These are phyloP conservation scores for Ophiostoma montium DNA, from an alignment of 2,329 filamentous ascomycete species.

Conservation along the genomic window DNA sequence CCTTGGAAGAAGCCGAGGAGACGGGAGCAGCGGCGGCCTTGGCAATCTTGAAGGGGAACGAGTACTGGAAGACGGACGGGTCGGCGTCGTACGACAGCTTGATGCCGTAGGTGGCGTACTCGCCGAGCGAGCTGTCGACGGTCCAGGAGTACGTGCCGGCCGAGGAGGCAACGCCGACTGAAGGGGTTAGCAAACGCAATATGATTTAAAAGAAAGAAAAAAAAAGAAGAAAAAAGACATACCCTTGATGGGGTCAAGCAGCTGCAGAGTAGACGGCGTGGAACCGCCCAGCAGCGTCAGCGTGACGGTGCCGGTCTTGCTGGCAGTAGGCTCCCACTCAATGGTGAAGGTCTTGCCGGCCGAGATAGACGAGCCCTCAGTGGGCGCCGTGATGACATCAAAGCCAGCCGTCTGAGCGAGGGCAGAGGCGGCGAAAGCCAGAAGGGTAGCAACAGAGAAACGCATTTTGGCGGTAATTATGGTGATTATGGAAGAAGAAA, in stretches of 20 bases:
- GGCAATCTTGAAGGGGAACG: constrained; percentile 42
- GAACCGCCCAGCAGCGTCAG: constrained; percentile 42
- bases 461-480: constrained; percentile 31
- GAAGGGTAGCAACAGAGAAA: constrained; percentile 33
- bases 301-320: constrained; percentile 30
- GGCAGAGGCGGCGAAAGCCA: constrained; percentile 37
- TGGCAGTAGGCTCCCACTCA: constrained; percentile 31
- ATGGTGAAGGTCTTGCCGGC: constrained; percentile 37
- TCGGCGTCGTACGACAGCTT: constrained; percentile 36
- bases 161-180: constrained; percentile 34
- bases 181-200: neutral
- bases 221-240: constrained; percentile 20
- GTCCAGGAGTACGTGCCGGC: constrained; percentile 34
- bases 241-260: constrained; percentile 33
- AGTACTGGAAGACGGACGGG: constrained; percentile 43
- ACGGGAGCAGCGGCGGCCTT: constrained; percentile 15
- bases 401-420: constrained; percentile 43
- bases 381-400: constrained; percentile 37
- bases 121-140: constrained; percentile 31
- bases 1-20: constrained; percentile 5
- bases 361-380: constrained; percentile 26
- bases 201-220: neutral
- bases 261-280: constrained; percentile 26
- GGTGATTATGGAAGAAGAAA: neutral
- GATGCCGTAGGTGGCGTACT: constrained; percentile 40